A percentile compares a stretch with the other conserved stretches of the same genome.
Evolutionary conservation across 2,329 filamentous ascomycete species (phyloP).

Genomic region (Chalara sp.): DNA sequence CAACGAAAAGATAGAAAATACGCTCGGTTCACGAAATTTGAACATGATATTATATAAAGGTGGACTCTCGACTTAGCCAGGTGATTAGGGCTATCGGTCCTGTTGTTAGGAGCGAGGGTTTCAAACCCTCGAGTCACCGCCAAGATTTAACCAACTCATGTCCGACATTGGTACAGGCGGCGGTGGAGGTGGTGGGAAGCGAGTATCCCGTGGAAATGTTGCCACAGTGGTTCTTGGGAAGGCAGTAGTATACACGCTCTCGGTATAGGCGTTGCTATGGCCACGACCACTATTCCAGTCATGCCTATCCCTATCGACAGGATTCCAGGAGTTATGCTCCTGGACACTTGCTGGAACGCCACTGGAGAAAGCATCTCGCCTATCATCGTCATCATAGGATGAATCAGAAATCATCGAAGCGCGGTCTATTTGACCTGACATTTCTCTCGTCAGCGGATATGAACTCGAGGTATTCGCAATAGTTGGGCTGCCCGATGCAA

Average conservation of each 20-base stretch:
- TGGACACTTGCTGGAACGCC: slow-evolving; percentile 54
- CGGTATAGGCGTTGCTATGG: slow-evolving; percentile 46
- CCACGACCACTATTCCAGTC: slow-evolving; percentile 44
- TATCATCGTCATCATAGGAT: slow-evolving; percentile 23
- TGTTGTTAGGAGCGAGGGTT: not conserved
- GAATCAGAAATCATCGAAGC: slow-evolving; percentile 34
- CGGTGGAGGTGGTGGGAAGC: slow-evolving; percentile 11
- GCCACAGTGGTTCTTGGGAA: slow-evolving; percentile 25
- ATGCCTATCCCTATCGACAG: slow-evolving; percentile 25
- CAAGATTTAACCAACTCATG: slow-evolving; percentile 77
- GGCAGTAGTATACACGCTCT: slow-evolving; percentile 36
- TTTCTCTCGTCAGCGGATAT: slow-evolving; percentile 46
- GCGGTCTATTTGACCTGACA: slow-evolving; percentile 56
- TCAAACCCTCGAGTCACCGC: slow-evolving; percentile 26
- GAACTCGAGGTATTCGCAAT: slow-evolving; percentile 46
- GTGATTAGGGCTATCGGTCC: not conserved
- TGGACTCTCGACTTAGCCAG: not conserved
- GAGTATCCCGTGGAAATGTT: slow-evolving; percentile 7
- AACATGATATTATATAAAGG: not conserved
- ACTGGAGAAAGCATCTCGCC: slow-evolving; percentile 49
- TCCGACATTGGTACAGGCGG: slow-evolving; percentile 38
- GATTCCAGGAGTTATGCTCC: slow-evolving; percentile 28
- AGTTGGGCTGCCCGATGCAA: slow-evolving; percentile 63
- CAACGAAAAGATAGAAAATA: not conserved
- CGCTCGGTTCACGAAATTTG: not conserved